A percentile compares a stretch with the other conserved stretches of the same genome.
phyloP scores from a whole-genome alignment of 202 grass and related monocot species.

The Hordeum pubiflorum region DNA sequence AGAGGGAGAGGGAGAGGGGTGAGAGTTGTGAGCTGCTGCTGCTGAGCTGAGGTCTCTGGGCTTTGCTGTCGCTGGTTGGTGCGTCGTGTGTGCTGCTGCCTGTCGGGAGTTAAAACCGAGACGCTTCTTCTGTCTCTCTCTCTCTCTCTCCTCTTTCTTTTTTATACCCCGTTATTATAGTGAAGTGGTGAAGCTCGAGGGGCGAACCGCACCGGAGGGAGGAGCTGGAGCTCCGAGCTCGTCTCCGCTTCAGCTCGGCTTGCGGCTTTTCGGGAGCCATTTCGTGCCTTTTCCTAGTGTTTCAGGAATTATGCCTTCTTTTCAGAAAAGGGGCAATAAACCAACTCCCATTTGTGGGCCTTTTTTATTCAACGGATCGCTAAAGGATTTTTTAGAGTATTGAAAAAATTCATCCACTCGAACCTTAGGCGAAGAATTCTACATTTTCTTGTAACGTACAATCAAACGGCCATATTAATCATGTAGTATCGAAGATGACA shows the following conservation, averaged over 20 bases:
- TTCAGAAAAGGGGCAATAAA: neutral
- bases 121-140: neutral
- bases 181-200: neutral
- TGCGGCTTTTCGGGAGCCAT: constrained; percentile 1
- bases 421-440: too few relatives aligned
- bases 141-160: constrained; percentile 4
- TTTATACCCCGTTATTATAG: neutral
- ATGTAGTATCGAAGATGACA: too few relatives aligned
- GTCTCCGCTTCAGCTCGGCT: neutral
- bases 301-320: neutral
- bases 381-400: too few relatives aligned
- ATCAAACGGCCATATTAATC: too few relatives aligned
- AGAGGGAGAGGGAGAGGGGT: neutral
- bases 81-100: constrained; percentile 30
- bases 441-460: too few relatives aligned
- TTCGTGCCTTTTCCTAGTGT: neutral
- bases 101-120: constrained; percentile 38
- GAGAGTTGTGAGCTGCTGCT: neutral
- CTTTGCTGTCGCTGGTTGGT: constrained; percentile 21
- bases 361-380: too few relatives aligned
- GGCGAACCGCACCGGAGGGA: neutral
- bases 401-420: too few relatives aligned
- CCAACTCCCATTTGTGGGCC: too few relatives aligned
- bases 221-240: neutral
- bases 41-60: constrained; percentile 5